Evolutionary conservation across 1,284 basidiomycete genomes (phyloP), one percentile per base, ranked within the genome.

Genomic region (Sphaerobolus stellatus): DNA sequence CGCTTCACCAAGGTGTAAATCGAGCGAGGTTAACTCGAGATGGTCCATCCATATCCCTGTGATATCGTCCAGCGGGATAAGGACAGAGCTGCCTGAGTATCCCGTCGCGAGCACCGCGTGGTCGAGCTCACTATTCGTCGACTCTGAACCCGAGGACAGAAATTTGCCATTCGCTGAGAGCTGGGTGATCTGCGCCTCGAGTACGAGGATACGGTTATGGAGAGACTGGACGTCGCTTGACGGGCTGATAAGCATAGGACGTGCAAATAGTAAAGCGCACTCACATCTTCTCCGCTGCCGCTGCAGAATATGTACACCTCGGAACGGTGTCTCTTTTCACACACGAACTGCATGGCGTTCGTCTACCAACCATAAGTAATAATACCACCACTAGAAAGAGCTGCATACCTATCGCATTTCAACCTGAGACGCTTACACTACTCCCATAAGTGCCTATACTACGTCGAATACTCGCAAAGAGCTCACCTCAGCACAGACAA

Each of bases 381-480:
- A 3, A 16, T 22, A 3, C 5, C 3, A 7, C n/a, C 22, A 38
- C 4, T 38, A 38, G 7, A 38, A 16, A 38, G 22, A 4, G 22
- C 5, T 11, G n/a, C 4, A 24, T 48, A 53, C 52, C 52, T 75
- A 70, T 91, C 89, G 66, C 88, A 91, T 70, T 85, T 89, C 51
- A 91, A 77, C 63, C 91, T 91, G 50, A 91, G 76, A 8, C 88
- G 86, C 68, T 91, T 91, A 73, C 88, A 91, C 86, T 91, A 56
- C 3, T 16, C 41, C 48, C 28, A 43, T 54, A 49, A 40, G 30
- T 28, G 33, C 51, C 36, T 50, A 59, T 44, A 45, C 43, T 34
- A 54, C n/a, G 40, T 14, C 20, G n/a, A 24, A n/a, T 29, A 46
- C 27, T 14, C 58, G 34, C 52, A 27, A 41, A 58, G 50, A 38